A percentile compares a stretch with the other conserved stretches of the same genome.
Conservation (phyloP, 306 rosid species). For the Dryas alaskensis region DNA sequence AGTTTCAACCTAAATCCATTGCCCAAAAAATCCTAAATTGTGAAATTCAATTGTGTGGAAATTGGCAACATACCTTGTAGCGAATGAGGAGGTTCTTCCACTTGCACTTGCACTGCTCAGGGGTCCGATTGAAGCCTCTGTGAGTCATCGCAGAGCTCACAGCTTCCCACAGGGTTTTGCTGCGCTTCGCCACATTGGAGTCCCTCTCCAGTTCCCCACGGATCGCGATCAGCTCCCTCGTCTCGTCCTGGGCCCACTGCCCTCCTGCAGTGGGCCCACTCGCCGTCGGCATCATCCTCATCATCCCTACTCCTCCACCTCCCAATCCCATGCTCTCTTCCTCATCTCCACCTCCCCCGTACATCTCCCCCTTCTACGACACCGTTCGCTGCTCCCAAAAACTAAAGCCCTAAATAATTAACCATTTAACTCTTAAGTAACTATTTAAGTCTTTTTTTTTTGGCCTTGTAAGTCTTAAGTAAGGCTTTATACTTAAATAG, state of each 20-base stretch:
- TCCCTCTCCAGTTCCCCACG: slow-evolving; percentile 77
- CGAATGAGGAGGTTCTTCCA: slow-evolving; percentile 95
- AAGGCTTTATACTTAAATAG: too few species aligned
- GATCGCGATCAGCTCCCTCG: slow-evolving; percentile 68
- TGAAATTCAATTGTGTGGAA: too few species aligned
- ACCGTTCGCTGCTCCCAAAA: background rate
- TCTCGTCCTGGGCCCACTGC: slow-evolving; percentile 84
- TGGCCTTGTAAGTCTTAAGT: too few species aligned
- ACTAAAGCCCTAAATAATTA: too few species aligned
- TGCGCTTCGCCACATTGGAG: slow-evolving; percentile 42
- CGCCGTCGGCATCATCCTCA: slow-evolving; percentile 25
- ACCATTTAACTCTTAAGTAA: too few species aligned
- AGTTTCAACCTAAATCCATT: background rate
- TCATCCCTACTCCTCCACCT: background rate
- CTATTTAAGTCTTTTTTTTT: too few species aligned
- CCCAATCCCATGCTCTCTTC: background rate
- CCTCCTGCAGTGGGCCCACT: slow-evolving; percentile 40
- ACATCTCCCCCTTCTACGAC: background rate
- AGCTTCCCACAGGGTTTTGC: slow-evolving; percentile 81
- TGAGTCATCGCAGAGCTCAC: slow-evolving; percentile 64
- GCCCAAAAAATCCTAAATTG: too few species aligned
- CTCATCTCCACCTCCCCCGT: slow-evolving; percentile 20
- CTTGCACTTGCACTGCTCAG: slow-evolving; percentile 95
- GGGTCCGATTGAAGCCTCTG: slow-evolving; percentile 63
- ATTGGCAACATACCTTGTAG: slow-evolving; percentile 56